Evolutionary conservation across 352 stramenopile species (phyloP).

Genomic region (Globisporangium nunn): DNA sequence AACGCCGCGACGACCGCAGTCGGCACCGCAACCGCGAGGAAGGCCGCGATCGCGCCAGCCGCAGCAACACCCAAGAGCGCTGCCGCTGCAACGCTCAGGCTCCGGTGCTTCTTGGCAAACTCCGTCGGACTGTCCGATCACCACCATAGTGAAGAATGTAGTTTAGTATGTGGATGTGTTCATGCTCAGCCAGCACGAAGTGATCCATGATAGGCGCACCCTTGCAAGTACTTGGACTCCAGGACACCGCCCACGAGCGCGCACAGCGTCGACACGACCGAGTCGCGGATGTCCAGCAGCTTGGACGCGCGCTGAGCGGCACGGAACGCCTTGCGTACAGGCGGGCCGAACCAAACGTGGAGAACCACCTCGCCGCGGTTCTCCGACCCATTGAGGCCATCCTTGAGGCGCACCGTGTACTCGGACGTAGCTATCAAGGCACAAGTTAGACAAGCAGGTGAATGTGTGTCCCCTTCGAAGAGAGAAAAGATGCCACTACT

Average conservation of each 20-base stretch:
- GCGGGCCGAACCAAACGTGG: conserved; percentile 70
- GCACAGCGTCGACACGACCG: conserved; percentile 46
- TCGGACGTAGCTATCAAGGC: conserved; percentile 17
- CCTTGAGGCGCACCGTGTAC: conserved; percentile 45
- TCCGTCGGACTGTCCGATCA: conserved; percentile 29
- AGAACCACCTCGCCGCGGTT: conserved; percentile 55
- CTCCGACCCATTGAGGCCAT: conserved; percentile 23
- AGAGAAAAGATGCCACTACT: not conserved
- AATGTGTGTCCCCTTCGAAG: no score
- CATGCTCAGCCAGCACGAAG: not conserved
- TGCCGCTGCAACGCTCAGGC: conserved; percentile 51
- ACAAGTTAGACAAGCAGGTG: not conserved
- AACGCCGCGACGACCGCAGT: conserved; percentile 62
- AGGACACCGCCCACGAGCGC: conserved; percentile 26
- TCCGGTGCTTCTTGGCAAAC: conserved; percentile 71
- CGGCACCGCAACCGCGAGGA: conserved; percentile 63
- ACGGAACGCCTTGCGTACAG: conserved; percentile 72
- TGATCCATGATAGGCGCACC: conserved; percentile 13
- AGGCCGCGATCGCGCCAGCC: conserved; percentile 43
- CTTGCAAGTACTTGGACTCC: conserved; percentile 33
- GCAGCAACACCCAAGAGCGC: conserved; percentile 44
- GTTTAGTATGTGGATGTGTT: not conserved
- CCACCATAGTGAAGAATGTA: not conserved
- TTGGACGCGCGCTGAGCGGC: conserved; percentile 60
- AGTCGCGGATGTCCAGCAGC: conserved; percentile 67